Base-by-base conservation (phyloP, 2,329 filamentous ascomycete genomes). In the Fusarium palustre region DNA sequence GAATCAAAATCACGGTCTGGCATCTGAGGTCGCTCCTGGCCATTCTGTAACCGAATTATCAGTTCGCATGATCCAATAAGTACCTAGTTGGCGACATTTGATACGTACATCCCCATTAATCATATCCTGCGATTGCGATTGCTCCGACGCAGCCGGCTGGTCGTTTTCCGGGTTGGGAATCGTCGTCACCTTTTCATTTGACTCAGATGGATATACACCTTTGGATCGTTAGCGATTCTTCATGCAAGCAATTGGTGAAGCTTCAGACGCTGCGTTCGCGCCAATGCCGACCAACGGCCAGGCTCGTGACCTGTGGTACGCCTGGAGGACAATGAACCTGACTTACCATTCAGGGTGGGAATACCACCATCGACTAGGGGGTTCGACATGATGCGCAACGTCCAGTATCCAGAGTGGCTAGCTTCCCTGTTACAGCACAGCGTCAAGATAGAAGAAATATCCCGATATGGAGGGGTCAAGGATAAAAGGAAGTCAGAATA, bases 121-220 rank as follows among this genome's bases (percentile, higher is more conserved):
- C 36, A 41, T 30, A 38, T 64, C 52, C 28, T 60, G 41, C 20
- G 50, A 60, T 42, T 48, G 63, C 12, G 30, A 38, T 24, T 48
- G 58, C 48, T 64, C 43, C 67, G 64, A 55, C 43, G 53, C 38
- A 53, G 43, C 55, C 63, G 52, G 42, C 45, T 70, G 55, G 24
- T 68, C 52, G 36, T 39, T 58, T 33, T 68, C 64, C 24, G 66
- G 61, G 41, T 74, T 71, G 7, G 69, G 57, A 34, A 70, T 59
- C 15, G 65, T 69, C 24, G 65, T 66, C 46, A 72, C 70, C 49
- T 75, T 75, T 55, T 74, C 68, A 53, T 69, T 62, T 16, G 64
- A 25, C 34, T 70, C 61, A 24, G 39, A 54, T 18, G 43, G 34
- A 6, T 59, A 41, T 11, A 49, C n/a, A 16, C 41, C 70, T 72